Conservation (phyloP, 1,284 basidiomycete species). For the Trichosporon ovoides region DNA sequence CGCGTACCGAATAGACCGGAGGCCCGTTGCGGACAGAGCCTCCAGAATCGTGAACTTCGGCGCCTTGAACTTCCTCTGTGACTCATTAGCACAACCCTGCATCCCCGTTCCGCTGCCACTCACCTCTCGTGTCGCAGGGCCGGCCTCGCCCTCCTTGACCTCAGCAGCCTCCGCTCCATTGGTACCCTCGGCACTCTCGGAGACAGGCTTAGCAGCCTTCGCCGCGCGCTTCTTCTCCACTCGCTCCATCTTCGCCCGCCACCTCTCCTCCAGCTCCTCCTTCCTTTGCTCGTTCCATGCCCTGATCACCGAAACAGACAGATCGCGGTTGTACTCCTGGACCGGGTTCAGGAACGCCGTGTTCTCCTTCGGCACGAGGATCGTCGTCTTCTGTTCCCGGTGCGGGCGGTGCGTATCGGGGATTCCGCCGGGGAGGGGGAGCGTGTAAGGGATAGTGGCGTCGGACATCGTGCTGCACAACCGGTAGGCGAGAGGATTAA, state of each 20-base stretch:
- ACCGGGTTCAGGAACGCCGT: constrained; percentile 95
- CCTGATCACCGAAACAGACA: constrained; percentile 85
- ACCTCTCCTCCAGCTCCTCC: constrained; percentile 56
- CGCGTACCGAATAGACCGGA: constrained; percentile 94
- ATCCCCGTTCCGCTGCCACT: too few species aligned
- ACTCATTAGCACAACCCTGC: constrained; percentile 24
- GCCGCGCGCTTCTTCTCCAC: constrained; percentile 21
- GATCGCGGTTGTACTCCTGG: constrained; percentile 96
- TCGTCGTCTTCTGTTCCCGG: constrained; percentile 76
- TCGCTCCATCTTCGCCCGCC: constrained; percentile 39
- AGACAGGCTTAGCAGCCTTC: too few species aligned
- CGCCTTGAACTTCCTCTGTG: constrained; percentile 51
- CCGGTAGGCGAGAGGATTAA: too few species aligned
- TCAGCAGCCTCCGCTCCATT: too few species aligned
- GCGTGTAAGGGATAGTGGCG: constrained; percentile 31
- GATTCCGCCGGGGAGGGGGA: constrained; percentile 47
- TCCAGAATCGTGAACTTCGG: constrained; percentile 81
- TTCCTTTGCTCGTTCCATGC: constrained; percentile 55
- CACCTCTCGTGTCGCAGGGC: background rate
- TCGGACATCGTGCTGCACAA: constrained; percentile 15
- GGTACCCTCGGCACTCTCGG: too few species aligned
- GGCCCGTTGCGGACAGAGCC: constrained; percentile 89
- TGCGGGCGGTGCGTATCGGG: constrained; percentile 74
- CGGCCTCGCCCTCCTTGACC: constrained; percentile 15
- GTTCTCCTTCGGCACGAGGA: constrained; percentile 68